Base-by-base conservation (phyloP, 192 early-diverging fungal species). In the Mortierella antarctica region DNA sequence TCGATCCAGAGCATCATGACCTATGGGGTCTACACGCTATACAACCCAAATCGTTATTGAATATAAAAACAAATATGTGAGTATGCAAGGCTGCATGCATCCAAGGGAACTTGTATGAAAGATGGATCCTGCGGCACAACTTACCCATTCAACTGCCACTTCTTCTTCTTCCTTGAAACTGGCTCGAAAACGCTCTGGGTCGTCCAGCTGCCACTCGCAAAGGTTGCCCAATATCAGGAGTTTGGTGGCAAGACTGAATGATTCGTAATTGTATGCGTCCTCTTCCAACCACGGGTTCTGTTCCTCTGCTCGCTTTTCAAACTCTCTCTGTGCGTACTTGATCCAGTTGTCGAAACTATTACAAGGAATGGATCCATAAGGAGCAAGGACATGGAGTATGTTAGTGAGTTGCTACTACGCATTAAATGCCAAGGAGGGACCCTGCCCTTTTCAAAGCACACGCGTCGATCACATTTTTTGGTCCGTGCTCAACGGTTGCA, bases 1-100 rank as follows among this genome's bases (percentile, higher is more conserved):
- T 54, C 90, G 85, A 4, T 92, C 92, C 20, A 82, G 75, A 11
- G 90, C 76, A 74, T 95, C 93, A 51, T 67, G 84, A 5, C 93
- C 93, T 66, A 95, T 84, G 17, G 92, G 92, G 53, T 93, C 92
- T 4, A 95, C 92, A 44, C 93, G 68, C 92, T 93, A 11, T 21
- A 55, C 10, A 40, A 23, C 2, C 2, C 44, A 60, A n/a, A n/a
- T n/a, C n/a, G n/a, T n/a, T n/a, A n/a, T n/a, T n/a, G n/a, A n/a
- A n/a, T n/a, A n/a, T n/a, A n/a, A n/a, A n/a, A n/a, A n/a, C n/a
- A n/a, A n/a, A 42, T 48, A 47, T 44, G 9, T 44, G 21, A 17
- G 45, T n/a, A 61, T 20, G 5, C 39, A 61, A 18, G 18, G 6
- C 45, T n/a, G 1, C 18, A 12, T 18, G 10, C 44, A 6, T 20